Conservation (phyloP, 2,329 filamentous ascomycete genomes). For the Colletotrichum gloeosporioides region DNA sequence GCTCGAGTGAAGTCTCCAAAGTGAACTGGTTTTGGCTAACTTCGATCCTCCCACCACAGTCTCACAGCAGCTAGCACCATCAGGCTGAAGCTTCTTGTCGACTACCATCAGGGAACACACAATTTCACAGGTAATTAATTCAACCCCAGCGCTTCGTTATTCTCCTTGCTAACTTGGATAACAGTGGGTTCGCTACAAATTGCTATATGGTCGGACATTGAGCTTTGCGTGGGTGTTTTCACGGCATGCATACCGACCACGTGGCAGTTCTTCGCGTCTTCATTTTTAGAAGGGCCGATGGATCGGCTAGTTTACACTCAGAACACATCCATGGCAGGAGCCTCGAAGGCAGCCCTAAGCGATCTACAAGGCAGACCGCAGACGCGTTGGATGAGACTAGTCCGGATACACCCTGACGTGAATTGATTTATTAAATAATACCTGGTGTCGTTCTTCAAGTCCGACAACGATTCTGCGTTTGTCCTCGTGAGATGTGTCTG, state of each 20-base stretch:
- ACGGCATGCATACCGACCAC: background rate
- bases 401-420: background rate
- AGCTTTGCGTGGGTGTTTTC: background rate
- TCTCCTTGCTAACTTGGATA: background rate
- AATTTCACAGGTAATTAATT: background rate
- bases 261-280: background rate
- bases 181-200: background rate
- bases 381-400: background rate
- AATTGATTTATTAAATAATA: rapidly evolving
- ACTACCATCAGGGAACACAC: background rate
- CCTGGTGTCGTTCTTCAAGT: background rate
- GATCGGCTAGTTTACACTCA: background rate
- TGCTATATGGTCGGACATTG: background rate
- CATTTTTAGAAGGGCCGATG: background rate
- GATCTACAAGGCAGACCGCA: background rate
- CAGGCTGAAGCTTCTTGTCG: background rate
- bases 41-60: background rate
- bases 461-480: background rate
- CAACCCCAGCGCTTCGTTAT: background rate
- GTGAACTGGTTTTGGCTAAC: background rate
- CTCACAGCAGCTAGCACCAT: background rate
- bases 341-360: background rate
- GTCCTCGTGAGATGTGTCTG: rapidly evolving
- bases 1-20: background rate
- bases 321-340: background rate